A percentile compares a stretch with the other conserved stretches of the same genome.
These are phyloP conservation scores for Eimeria acervulina DNA, from an alignment of 169 alveolate species.

Conservation along the genomic window DNA sequence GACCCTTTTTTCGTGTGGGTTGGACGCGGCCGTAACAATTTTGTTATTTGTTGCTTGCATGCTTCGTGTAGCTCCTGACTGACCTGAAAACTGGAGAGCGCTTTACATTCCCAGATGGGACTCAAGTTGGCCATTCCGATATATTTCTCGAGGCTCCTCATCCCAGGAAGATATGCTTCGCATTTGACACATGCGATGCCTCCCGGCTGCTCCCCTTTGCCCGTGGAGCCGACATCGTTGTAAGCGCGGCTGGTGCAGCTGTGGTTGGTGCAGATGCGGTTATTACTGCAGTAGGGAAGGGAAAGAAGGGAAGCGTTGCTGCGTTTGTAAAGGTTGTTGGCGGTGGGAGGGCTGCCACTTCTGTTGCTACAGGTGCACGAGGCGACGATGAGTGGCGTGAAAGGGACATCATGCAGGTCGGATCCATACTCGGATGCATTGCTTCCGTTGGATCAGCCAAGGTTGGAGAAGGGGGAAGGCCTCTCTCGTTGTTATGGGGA, in stretches of 20 bases:
- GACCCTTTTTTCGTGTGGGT: not conserved
- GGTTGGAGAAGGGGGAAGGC: not conserved
- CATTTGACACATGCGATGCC: constrained; percentile 83
- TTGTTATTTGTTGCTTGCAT: not conserved
- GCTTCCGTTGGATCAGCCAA: constrained; percentile 30
- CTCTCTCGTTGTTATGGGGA: not conserved
- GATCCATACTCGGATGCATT: constrained; percentile 16
- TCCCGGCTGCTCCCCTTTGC: constrained; percentile 71
- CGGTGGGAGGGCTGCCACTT: not conserved
- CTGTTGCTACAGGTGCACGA: constrained; percentile 63
- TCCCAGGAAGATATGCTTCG: constrained; percentile 78
- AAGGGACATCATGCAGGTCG: constrained; percentile 57
- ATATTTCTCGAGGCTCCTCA: constrained; percentile 76
- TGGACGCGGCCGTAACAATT: not conserved
- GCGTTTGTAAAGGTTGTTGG: not conserved
- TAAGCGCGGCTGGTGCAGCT: constrained; percentile 29
- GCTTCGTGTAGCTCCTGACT: constrained; percentile 62
- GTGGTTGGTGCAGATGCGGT: not conserved
- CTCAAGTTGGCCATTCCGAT: constrained; percentile 48
- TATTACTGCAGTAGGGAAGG: not conserved
- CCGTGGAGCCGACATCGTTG: constrained; percentile 65
- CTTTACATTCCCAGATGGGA: constrained; percentile 81
- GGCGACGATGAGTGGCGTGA: constrained; percentile 74
- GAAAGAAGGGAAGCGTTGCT: not conserved
- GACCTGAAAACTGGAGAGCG: constrained; percentile 64